Conservation (phyloP, 2,329 filamentous ascomycete genomes). For the Ceratocystis huliohia region DNA sequence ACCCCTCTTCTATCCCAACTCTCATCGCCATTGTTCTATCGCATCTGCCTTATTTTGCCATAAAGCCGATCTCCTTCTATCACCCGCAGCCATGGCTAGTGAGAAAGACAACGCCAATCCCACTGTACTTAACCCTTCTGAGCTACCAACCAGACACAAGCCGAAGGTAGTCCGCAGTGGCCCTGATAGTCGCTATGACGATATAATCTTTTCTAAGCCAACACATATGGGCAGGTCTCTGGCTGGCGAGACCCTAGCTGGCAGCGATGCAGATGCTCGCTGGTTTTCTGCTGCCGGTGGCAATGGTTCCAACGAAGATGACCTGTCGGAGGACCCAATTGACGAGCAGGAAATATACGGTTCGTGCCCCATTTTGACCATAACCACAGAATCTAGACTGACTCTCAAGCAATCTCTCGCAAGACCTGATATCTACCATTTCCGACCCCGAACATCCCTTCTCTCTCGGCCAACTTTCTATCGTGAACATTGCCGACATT, state of each 20-base stretch:
- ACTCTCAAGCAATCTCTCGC: neutral
- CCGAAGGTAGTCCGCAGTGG: constrained; percentile 36
- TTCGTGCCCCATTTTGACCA: constrained; percentile 31
- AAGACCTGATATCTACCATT: constrained; percentile 82
- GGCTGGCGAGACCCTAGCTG: constrained; percentile 8
- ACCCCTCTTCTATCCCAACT: neutral
- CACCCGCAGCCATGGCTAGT: constrained; percentile 9
- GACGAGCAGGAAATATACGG: constrained; percentile 96
- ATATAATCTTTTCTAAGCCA: constrained; percentile 36
- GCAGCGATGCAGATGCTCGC: constrained; percentile 4
- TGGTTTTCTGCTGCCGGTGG: constrained; percentile 29
- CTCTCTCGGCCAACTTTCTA: constrained; percentile 80
- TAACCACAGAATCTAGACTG: neutral
- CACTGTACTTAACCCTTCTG: constrained; percentile 74
- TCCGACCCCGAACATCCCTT: constrained; percentile 94
- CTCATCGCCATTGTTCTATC: neutral
- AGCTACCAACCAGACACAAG: constrained; percentile 64
- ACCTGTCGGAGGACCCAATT: constrained; percentile 52
- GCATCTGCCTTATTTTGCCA: neutral
- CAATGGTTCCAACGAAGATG: constrained; percentile 43
- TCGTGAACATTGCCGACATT: constrained; percentile 94
- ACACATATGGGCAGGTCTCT: constrained; percentile 33
- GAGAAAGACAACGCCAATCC: constrained; percentile 71
- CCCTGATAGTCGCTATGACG: constrained; percentile 37
- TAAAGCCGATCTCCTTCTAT: neutral